These are phyloP conservation scores for Aureobasidium namibiae DNA, from an alignment of 2,329 filamentous ascomycete species.

Conservation along the genomic window DNA sequence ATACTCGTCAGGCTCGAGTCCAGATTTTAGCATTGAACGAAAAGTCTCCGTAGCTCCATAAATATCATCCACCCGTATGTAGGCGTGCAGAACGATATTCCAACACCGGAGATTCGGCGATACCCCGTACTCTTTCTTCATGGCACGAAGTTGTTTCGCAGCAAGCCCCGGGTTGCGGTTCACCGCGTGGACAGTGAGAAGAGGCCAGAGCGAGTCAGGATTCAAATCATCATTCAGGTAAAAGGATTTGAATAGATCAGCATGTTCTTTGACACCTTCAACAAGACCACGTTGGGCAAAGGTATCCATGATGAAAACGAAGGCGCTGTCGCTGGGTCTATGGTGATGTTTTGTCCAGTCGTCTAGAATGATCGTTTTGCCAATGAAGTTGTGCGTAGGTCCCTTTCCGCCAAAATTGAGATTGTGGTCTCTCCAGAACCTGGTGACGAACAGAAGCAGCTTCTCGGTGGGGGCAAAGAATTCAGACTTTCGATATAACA, in stretches of 20 bases:
- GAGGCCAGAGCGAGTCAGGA: slow-evolving; percentile 30
- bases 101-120: slow-evolving; percentile 54
- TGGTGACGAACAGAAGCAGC: background rate
- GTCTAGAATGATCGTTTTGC: background rate
- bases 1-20: slow-evolving; percentile 48
- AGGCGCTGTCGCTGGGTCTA: slow-evolving; percentile 17
- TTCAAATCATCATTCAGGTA: background rate
- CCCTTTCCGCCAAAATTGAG: background rate
- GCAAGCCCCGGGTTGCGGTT: slow-evolving; percentile 56
- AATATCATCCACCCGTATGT: slow-evolving; percentile 58
- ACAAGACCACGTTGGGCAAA: slow-evolving; percentile 29
- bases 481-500: background rate
- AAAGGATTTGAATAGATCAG: background rate
- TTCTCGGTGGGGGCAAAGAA: background rate
- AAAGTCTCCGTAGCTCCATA: slow-evolving; percentile 59
- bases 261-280: slow-evolving; percentile 25
- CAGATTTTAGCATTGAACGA: slow-evolving; percentile 45
- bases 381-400: background rate
- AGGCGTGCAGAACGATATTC: slow-evolving; percentile 69
- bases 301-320: slow-evolving; percentile 15
- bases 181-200: slow-evolving; percentile 65
- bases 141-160: slow-evolving; percentile 52
- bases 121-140: slow-evolving; percentile 48
- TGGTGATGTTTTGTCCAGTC: slow-evolving; percentile 20
- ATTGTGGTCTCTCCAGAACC: background rate